Percentiles rank a stretch among this genome's conserved stretches.
These are phyloP conservation scores for Hyphodiscus sp. DNA, from an alignment of 2,329 filamentous ascomycete species.

Conservation along the genomic window DNA sequence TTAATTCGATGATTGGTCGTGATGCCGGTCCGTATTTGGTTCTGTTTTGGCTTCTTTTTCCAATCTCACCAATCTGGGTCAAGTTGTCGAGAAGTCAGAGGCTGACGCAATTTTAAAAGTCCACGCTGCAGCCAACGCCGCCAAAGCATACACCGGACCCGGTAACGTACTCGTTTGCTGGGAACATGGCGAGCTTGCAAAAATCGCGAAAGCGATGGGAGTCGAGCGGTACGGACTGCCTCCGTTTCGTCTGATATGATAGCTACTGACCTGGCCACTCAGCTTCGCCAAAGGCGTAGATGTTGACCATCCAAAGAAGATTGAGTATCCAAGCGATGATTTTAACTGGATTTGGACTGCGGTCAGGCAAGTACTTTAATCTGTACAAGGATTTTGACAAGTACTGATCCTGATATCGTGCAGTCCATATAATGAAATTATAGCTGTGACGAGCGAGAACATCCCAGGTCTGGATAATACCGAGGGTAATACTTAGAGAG, in stretches of 20 bases:
- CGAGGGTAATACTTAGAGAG: too few relatives aligned
- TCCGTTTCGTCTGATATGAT: too few relatives aligned
- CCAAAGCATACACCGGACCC: slow-evolving; percentile 39
- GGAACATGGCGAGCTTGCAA: slow-evolving; percentile 47
- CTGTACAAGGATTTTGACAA: neutral
- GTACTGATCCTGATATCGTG: slow-evolving; percentile 42
- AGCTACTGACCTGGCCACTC: too few relatives aligned
- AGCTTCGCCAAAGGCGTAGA: neutral
- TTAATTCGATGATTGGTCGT: slow-evolving; percentile 48
- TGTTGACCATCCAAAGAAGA: neutral
- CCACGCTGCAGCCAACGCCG: slow-evolving; percentile 43
- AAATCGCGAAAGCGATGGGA: slow-evolving; percentile 46
- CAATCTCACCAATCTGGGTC: too few relatives aligned
- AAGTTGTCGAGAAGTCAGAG: too few relatives aligned
- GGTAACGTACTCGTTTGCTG: slow-evolving; percentile 55
- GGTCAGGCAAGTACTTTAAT: neutral
- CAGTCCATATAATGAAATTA: slow-evolving; percentile 40
- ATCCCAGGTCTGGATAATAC: slow-evolving; percentile 46
- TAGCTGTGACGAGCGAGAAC: slow-evolving; percentile 39
- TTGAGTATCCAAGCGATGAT: slow-evolving; percentile 34
- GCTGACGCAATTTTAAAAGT: too few relatives aligned
- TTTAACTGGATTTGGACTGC: slow-evolving; percentile 41
- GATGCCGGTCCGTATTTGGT: too few relatives aligned
- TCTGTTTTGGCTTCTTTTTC: too few relatives aligned
- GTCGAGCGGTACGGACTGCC: slow-evolving; percentile 33